phyloP scores from a whole-genome alignment of 495 filamentous ascomycete genomes.

The Penicillium egyptiacum region DNA sequence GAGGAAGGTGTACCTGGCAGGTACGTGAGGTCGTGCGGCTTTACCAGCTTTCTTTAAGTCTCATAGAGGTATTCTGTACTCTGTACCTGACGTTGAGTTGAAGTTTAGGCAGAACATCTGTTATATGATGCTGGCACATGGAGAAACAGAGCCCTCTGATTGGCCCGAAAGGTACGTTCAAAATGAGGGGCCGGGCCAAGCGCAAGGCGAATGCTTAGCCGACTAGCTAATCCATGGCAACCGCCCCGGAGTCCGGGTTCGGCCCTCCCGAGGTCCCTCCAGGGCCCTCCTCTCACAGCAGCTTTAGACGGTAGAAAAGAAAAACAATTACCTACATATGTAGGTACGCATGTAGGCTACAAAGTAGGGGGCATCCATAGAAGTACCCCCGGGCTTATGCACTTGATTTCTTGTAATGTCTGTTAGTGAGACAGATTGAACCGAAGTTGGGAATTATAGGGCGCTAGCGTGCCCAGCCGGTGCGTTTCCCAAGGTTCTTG shows the following conservation, averaged over 20 bases:
- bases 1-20: background rate
- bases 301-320: too few relatives aligned
- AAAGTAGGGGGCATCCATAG: too few relatives aligned
- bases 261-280: too few relatives aligned
- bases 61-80: background rate
- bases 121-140: background rate
- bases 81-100: background rate
- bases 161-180: background rate
- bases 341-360: too few relatives aligned
- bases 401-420: background rate
- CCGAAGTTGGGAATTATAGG: background rate
- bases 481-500: background rate
- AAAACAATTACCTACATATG: too few relatives aligned
- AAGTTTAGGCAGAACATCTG: background rate
- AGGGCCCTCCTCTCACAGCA: too few relatives aligned
- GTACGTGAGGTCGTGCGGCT: background rate
- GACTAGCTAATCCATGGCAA: background rate
- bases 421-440: background rate
- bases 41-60: background rate
- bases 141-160: background rate
- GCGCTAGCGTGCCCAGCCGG: background rate
- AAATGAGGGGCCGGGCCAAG: background rate
- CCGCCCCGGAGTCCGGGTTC: too few relatives aligned
- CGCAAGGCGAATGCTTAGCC: background rate
- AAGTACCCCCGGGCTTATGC: too few relatives aligned